phyloP scores from a whole-genome alignment of 2,329 filamentous ascomycete genomes.

The Cryoendolithus antarcticus region DNA sequence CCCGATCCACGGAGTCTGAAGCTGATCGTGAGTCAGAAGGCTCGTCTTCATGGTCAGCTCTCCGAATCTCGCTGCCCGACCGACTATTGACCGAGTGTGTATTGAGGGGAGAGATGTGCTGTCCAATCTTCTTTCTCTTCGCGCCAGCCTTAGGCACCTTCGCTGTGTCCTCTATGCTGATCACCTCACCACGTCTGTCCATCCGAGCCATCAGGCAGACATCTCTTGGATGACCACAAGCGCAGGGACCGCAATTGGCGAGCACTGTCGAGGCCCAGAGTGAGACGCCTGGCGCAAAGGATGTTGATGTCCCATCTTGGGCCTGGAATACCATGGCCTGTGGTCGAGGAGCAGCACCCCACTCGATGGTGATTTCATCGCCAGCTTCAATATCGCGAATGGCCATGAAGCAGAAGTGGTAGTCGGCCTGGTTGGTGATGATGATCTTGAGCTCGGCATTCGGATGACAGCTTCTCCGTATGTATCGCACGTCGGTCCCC shows the following conservation, averaged over 20 bases:
- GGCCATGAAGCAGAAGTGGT: constrained; percentile 87
- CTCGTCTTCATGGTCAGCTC: constrained; percentile 40
- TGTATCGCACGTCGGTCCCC: constrained; percentile 74
- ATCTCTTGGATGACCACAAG: constrained; percentile 42
- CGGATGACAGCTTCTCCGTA: constrained; percentile 82
- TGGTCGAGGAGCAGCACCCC: constrained; percentile 28
- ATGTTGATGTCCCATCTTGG: no score
- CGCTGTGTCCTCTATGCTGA: constrained; percentile 5
- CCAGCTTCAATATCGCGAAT: constrained; percentile 61
- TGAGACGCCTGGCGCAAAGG: constrained; percentile 1
- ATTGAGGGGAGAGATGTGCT: constrained; percentile 41
- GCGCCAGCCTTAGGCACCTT: constrained; percentile 32
- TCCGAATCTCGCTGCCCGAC: constrained; percentile 45
- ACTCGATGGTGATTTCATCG: constrained; percentile 56
- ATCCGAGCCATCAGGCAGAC: constrained; percentile 24
- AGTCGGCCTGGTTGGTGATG: constrained; percentile 63
- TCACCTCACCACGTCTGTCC: constrained; percentile 15
- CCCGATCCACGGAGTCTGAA: constrained; percentile 43
- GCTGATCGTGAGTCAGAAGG: constrained; percentile 46
- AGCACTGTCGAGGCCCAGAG: constrained; percentile 56
- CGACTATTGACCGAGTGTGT: constrained; percentile 44
- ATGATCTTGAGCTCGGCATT: constrained; percentile 84
- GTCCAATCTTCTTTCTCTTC: constrained; percentile 36
- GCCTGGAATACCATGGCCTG: no score
- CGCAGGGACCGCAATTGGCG: constrained; percentile 68